These are phyloP conservation scores for Cotoneaster glaucophyllus DNA, from an alignment of 306 rosid genomes.

Conservation along the genomic window DNA sequence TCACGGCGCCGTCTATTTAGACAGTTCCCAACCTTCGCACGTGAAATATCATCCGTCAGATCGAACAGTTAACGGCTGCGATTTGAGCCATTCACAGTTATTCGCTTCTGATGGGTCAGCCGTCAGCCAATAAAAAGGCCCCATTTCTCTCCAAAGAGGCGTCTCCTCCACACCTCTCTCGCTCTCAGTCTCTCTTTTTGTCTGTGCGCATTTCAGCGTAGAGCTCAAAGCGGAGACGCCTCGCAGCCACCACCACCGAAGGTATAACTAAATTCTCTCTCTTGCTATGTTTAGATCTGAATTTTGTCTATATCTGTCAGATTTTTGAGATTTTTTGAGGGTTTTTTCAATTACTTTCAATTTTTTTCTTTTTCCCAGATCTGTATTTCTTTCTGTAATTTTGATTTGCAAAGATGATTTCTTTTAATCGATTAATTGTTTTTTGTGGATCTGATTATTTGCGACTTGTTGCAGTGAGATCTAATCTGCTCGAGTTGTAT, in stretches of 20 bases:
- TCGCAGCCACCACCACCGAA: constrained; percentile 16
- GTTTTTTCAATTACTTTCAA: not conserved
- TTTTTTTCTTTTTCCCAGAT: not conserved
- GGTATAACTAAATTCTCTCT: not conserved
- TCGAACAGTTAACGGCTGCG: not conserved
- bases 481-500: not conserved
- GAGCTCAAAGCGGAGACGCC: constrained; percentile 15
- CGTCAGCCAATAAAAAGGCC: constrained; percentile 7
- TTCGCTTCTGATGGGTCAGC: not conserved
- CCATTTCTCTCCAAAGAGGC: not conserved
- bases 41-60: not conserved
- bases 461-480: not conserved
- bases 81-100: not conserved
- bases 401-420: not conserved
- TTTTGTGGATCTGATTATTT: not conserved
- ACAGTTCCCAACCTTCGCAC: no score
- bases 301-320: not conserved
- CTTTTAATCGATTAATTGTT: not conserved
- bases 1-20: no score
- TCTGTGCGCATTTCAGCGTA: not conserved
- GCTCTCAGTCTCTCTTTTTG: not conserved
- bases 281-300: constrained; percentile 4
- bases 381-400: not conserved
- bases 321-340: not conserved
- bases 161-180: constrained; percentile 7